phyloP scores from a whole-genome alignment of 2,329 filamentous ascomycete genomes.

The Hyphodiscus sp. region DNA sequence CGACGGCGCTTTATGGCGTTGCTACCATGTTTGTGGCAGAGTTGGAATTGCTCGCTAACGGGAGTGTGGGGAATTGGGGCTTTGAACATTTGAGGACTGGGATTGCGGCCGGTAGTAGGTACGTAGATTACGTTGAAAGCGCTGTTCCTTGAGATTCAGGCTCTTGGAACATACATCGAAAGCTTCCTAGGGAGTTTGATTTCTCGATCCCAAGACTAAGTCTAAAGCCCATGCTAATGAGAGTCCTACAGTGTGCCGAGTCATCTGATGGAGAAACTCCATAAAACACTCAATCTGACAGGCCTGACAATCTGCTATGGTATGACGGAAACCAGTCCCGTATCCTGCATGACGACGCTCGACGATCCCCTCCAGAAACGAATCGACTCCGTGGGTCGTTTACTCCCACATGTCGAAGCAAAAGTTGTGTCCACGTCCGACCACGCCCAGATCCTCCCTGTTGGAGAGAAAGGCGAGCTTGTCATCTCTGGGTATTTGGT shows the following conservation, averaged over 20 bases:
- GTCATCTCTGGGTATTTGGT: slow-evolving; percentile 78
- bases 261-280: slow-evolving; percentile 71
- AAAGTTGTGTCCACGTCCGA: slow-evolving; percentile 72
- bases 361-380: slow-evolving; percentile 60
- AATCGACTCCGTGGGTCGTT: slow-evolving; percentile 65
- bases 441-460: slow-evolving; percentile 48
- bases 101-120: slow-evolving; percentile 73
- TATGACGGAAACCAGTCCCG: slow-evolving; percentile 36
- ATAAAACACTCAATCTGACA: slow-evolving; percentile 65
- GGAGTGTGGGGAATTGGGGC: slow-evolving; percentile 38
- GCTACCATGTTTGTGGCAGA: slow-evolving; percentile 93
- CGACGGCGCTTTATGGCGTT: slow-evolving; percentile 74
- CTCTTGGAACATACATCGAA: no score
- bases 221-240: no score
- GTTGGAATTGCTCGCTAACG: slow-evolving; percentile 64
- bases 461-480: slow-evolving; percentile 70
- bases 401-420: slow-evolving; percentile 73
- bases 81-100: slow-evolving; percentile 73
- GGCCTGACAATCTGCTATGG: slow-evolving; percentile 86
- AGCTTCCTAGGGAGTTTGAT: no score
- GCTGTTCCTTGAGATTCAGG: no score
- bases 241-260: slow-evolving; percentile 57
- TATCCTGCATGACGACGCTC: slow-evolving; percentile 60
- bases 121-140: no score
- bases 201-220: no score